phyloP scores from a whole-genome alignment of 2,329 filamentous ascomycete genomes.

The Penicillium sp. region DNA sequence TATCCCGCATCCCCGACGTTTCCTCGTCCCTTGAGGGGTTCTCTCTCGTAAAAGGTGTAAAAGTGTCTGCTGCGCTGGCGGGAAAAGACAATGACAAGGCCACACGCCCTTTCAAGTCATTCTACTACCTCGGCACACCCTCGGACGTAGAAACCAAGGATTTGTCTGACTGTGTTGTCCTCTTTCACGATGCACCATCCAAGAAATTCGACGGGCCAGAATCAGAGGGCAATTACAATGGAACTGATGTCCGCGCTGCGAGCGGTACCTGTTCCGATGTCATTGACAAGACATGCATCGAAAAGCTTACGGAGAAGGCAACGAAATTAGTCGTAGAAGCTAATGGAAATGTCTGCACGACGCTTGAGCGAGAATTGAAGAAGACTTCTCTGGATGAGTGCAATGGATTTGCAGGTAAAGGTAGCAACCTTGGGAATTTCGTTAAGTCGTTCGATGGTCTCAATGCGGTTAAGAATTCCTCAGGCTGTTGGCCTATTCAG shows the following conservation, averaged over 20 bases:
- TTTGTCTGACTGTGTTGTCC: background rate
- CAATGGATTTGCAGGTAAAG: background rate
- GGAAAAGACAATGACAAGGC: background rate
- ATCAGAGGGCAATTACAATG: background rate
- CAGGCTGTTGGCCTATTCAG: background rate
- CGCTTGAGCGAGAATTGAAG: background rate
- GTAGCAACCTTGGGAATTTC: background rate
- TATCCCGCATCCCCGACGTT: background rate
- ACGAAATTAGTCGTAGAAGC: background rate
- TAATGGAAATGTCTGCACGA: background rate
- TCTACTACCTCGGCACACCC: slow-evolving; percentile 1
- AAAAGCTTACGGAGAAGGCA: background rate
- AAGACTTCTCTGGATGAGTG: background rate
- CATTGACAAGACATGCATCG: background rate
- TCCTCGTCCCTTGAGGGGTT: background rate
- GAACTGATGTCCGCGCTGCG: background rate
- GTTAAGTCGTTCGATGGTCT: background rate
- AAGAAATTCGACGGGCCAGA: background rate
- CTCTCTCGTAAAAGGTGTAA: background rate
- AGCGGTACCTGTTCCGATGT: background rate
- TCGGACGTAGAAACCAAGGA: background rate
- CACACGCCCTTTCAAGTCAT: background rate
- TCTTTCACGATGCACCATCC: background rate
- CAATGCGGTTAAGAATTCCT: background rate
- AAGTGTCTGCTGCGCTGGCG: background rate